Conservation (phyloP, 108 stramenopile species). For the Bacterosira constricta region DNA sequence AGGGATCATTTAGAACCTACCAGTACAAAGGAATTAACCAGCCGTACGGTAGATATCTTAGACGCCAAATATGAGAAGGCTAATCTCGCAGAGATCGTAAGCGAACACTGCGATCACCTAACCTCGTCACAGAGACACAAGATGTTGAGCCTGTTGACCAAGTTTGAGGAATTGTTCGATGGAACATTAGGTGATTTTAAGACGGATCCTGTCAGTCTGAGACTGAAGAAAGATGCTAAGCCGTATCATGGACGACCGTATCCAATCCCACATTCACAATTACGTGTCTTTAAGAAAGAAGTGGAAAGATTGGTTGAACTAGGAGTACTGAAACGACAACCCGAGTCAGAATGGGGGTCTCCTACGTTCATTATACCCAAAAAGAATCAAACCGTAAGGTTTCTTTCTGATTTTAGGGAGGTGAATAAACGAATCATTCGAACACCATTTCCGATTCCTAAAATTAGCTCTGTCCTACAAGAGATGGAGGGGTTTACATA, state of each 20-base stretch:
- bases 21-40: too few relatives aligned
- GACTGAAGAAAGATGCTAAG: background rate
- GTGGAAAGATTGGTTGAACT: background rate
- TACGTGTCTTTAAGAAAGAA: background rate
- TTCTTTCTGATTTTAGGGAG: constrained; percentile 46
- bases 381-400: background rate
- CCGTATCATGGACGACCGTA: background rate
- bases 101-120: too few relatives aligned
- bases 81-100: too few relatives aligned
- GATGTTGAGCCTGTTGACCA: too few relatives aligned
- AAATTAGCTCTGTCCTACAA: too few relatives aligned
- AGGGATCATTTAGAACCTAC: too few relatives aligned
- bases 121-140: too few relatives aligned
- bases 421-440: constrained; percentile 44
- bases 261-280: background rate
- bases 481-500: constrained; percentile 47
- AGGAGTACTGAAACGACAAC: constrained; percentile 3
- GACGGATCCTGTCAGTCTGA: background rate
- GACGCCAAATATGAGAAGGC: too few relatives aligned
- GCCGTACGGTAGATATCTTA: too few relatives aligned
- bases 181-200: background rate
- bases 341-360: constrained; percentile 11
- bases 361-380: constrained; percentile 9
- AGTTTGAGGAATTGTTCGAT: background rate
- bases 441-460: constrained; percentile 53